A percentile compares a stretch with the other conserved stretches of the same genome.
Conservation (phyloP, 2,329 filamentous ascomycete genomes). For the Pseudogymnoascus verrucosus region DNA sequence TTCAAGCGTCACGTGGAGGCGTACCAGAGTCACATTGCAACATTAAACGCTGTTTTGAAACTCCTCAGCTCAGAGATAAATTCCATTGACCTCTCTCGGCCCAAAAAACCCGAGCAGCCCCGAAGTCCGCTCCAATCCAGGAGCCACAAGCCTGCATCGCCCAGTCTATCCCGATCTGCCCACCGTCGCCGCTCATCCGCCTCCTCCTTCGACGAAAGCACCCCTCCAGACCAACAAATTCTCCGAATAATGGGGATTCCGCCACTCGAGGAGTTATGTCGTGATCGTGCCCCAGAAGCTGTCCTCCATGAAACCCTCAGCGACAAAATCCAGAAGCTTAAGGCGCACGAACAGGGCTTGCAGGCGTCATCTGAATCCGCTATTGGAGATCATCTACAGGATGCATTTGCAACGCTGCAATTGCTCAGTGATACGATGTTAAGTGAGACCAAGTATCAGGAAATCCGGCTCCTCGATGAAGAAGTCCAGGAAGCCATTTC, state of each 20-base stretch:
- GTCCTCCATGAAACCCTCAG: constrained; percentile 23
- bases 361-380: constrained; percentile 44
- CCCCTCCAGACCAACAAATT: constrained; percentile 33
- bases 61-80: constrained; percentile 38
- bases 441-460: constrained; percentile 42
- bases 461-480: constrained; percentile 43
- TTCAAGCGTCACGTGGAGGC: constrained; percentile 37
- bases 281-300: constrained; percentile 19
- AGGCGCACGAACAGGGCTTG: constrained; percentile 36
- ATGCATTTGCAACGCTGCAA: constrained; percentile 41
- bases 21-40: constrained; percentile 39
- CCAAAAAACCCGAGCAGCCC: constrained; percentile 14
- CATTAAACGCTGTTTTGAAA: constrained; percentile 32
- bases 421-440: constrained; percentile 44
- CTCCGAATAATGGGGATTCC: constrained; percentile 40
- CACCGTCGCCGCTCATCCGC: constrained; percentile 24
- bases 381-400: constrained; percentile 36
- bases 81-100: background rate
- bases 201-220: constrained; percentile 34
- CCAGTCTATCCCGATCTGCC: constrained; percentile 22
- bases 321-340: constrained; percentile 36
- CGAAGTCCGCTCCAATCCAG: constrained; percentile 13
- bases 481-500: constrained; percentile 45
- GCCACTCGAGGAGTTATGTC: constrained; percentile 30
- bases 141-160: constrained; percentile 15